phyloP scores from a whole-genome alignment of 1,139 yeast species.

The Kodamaea anthophila region DNA sequence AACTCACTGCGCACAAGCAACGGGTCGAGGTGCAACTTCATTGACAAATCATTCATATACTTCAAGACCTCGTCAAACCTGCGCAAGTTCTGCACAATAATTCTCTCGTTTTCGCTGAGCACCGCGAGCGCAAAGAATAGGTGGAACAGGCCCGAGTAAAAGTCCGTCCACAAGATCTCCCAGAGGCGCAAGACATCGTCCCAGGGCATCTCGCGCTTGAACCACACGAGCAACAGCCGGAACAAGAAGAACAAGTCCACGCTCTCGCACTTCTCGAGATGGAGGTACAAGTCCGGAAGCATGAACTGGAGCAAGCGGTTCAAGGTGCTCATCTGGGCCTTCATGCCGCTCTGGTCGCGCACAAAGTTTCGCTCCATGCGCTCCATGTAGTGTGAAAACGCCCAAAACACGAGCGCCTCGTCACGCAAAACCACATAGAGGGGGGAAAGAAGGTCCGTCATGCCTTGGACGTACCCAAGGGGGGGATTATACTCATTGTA shows the following conservation, averaged over 20 bases:
- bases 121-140: constrained; percentile 82
- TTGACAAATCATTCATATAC: constrained; percentile 85
- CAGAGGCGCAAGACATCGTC: constrained; percentile 72
- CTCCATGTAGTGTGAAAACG: constrained; percentile 83
- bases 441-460: constrained; percentile 91
- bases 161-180: constrained; percentile 92
- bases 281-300: constrained; percentile 79
- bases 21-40: constrained; percentile 67
- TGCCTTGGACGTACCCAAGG: constrained; percentile 95
- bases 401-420: constrained; percentile 82
- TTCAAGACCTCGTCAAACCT: constrained; percentile 88
- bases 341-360: constrained; percentile 90
- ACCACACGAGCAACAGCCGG: constrained; percentile 93
- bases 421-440: constrained; percentile 72
- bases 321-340: constrained; percentile 75
- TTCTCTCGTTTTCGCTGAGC: constrained; percentile 76
- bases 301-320: constrained; percentile 81
- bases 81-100: constrained; percentile 64
- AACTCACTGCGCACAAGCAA: constrained; percentile 76
- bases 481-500: constrained; percentile 79
- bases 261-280: constrained; percentile 81
- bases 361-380: constrained; percentile 92
- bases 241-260: constrained; percentile 89
- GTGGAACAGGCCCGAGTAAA: constrained; percentile 78
- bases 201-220: constrained; percentile 84